Base-by-base conservation (phyloP, 306 rosid genomes). In the Datisca glomerata region DNA sequence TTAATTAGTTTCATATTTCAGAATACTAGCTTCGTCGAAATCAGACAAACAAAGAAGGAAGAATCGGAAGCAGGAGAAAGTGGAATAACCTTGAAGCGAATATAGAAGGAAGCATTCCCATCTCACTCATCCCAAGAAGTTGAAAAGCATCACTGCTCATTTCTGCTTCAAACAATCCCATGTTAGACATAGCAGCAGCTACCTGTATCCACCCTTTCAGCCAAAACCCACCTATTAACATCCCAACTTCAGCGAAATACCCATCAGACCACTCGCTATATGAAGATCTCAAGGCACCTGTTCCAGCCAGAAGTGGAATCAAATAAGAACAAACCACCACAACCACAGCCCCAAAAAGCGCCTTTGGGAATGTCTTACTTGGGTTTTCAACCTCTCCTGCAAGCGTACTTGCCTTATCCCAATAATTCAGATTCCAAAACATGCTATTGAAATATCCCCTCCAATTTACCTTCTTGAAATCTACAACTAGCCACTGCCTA, bases 331-430 rank as follows among this genome's bases (percentile, higher is more conserved):
- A 65, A n/a, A 79, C 49, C 42, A 87, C 94, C 75, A 87, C 53
- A 57, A 83, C 42, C 8, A 87, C 70, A 15, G 76, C 93, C 48
- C 89, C 94, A 31, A 67, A n/a, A 55, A 87, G 87, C 2, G 97
- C 97, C 60, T 63, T 79, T 0, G 94, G 97, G 42, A 82, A 87
- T 0, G 89, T 79, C 50, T 67, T 62, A 27, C 79, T 74, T 0
- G 97, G 89, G 69, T 74, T 66, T 7, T 83, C 81, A 47, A 87
- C 80, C 73, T 87, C 97, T 17, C 97, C 97, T 0, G 93, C 89
- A 41, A 87, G 70, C 2, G 97, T 79, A 60, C 96, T 87, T 12
- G 89, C 94, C 63, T 87, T 87, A 13, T 87, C 97, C 97, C 97
- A 87, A 31, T 87, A 82, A 24, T 87, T 87, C 53, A 87, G 46